Base-by-base conservation (phyloP, 2,329 filamentous ascomycete species). In the Colletotrichum sp. region DNA sequence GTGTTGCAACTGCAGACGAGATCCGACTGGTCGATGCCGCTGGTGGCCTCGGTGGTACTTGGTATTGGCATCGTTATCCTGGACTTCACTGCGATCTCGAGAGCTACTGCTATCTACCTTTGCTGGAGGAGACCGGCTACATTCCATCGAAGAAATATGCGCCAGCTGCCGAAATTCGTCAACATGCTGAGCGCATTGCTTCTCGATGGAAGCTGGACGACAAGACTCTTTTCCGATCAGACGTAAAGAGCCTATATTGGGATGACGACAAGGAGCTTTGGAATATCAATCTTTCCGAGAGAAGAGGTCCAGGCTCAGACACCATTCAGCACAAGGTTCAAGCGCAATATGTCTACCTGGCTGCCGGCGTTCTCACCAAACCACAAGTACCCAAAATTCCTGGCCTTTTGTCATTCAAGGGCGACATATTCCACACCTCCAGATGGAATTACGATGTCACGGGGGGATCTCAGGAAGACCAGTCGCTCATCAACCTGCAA, bases 11-110 rank as follows among this genome's bases (percentile, higher is more conserved):
- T 3, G 58, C 77, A 4, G 74, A 84, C 1, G 85, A 87, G 8
- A 84, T 89, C 13, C 81, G 82, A 1, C 72, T 88, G 1, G 79
- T 87, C 28, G 87, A 89, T 36, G 77, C 80, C 0, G 87, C 84
- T 2, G 86, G 85, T 12, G 87, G 85, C 4, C 84, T 88, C 26
- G 88, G 88, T 6, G 88, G 88, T 9, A 88, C 87, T 0, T 90
- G 88, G 88, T 89, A 87, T 70, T 89, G 87, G 85, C 88, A 89
- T 75, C 82, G 87, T 0, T 90, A 88, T 70, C 87, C 88, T 1
- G 88, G 87, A 1, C 78, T 88, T 16, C 83, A 85, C 76, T 93
- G 91, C 79, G 91, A 93, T n/a, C 34, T 65, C 2, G 62, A 65
- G 26, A 65, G 62, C 6, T 77, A 75, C 55, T 24, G 60, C 9